Base-by-base conservation (phyloP, 2,329 filamentous ascomycete species). In the Hirsutella minnesotensis region DNA sequence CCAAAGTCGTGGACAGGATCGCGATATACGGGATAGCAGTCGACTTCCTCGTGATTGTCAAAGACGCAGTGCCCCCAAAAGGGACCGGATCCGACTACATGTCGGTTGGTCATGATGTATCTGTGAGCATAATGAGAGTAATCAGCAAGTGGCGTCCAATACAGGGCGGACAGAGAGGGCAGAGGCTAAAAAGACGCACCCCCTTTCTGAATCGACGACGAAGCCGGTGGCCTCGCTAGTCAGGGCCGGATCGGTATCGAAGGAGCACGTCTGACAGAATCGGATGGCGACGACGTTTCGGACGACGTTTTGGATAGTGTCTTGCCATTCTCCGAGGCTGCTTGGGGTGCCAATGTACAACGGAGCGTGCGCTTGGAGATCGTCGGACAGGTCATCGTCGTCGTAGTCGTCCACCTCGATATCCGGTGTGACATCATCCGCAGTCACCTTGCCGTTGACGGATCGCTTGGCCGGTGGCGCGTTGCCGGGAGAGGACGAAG, bases 61-160 rank as follows among this genome's bases (percentile, higher is more conserved):
- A 98, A 98, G 52, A 98, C 89, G 60, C 86, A 89, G 66, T 94
- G 95, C 39, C 92, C 92, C 83, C 90, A 96, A 65, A 98, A 98
- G 1, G 92, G 92, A 1, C 92, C 92, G 1, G 92, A 77, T 50
- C 92, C 88, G 35, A 96, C 92, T 27, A 98, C 92, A 67, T 98
- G 92, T 46, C 86, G 77, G 61, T 92, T 92, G 10, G 86, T 92
- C 61, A 92, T 65, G 54, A 92, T 90, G 59, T 89, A 88, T 53
- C 73, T 74, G 48, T 38, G 9, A 21, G 38, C 9, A 5, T 12
- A 39, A 22, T 22, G 16, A 27, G n/a, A 19, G 34, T 20, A 18
- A 18, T 21, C n/a, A 36, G 16, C 16, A 36, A 5, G 19, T 9
- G n/a, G 34, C 34, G 30, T 12, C 30, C 30, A 10, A 31, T n/a